A percentile compares a stretch with the other conserved stretches of the same genome.
These are phyloP conservation scores for Delonix regia DNA, from an alignment of 306 rosid genomes.

Conservation along the genomic window DNA sequence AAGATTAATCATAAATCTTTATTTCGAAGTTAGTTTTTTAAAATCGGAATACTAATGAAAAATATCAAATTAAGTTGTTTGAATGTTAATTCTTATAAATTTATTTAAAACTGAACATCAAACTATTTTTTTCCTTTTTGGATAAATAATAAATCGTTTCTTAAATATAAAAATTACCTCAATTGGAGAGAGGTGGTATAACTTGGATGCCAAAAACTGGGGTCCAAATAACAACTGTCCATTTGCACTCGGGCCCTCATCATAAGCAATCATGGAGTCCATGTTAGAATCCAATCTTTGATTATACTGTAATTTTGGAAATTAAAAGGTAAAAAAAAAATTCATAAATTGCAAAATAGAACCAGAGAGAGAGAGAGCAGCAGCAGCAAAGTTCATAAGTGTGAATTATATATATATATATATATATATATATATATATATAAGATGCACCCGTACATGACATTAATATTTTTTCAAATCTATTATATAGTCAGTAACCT, in stretches of 20 bases:
- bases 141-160: background rate
- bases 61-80: background rate
- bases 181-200: slow-evolving; percentile 44
- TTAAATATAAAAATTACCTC: slow-evolving; percentile 33
- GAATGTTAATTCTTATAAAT: background rate
- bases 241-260: slow-evolving; percentile 23
- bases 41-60: background rate
- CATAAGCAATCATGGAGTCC: slow-evolving; percentile 18
- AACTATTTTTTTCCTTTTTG: background rate
- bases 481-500: too few relatives aligned
- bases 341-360: background rate
- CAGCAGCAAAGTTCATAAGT: background rate
- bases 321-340: background rate
- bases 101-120: background rate
- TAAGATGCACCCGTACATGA: too few relatives aligned
- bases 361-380: background rate
- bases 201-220: slow-evolving; percentile 23
- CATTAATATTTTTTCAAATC: too few relatives aligned
- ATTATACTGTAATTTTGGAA: background rate
- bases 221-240: slow-evolving; percentile 33
- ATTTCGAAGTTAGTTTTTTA: background rate
- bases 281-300: background rate
- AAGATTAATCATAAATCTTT: background rate
- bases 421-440: too few relatives aligned
- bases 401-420: too few relatives aligned